Evolutionary conservation across 192 early-diverging fungal genomes (phyloP), one percentile per base, ranked within the genome.

Genomic region (Gonapodya prolifera): DNA sequence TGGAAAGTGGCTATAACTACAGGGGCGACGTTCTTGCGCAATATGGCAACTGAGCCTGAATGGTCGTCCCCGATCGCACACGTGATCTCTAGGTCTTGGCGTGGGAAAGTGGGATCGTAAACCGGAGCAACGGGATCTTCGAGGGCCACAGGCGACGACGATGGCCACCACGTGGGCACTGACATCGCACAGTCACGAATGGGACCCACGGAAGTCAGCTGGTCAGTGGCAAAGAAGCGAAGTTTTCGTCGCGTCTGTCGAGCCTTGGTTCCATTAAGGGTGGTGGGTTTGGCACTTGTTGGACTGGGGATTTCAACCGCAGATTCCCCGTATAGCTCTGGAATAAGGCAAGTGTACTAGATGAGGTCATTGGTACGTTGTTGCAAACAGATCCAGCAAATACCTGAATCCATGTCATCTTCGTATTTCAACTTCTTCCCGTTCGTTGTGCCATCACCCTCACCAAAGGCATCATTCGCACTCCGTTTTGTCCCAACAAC

Each of bases 181-280:
- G 94, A 94, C 32, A 94, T 83, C 2, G 88, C 90, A 82, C 93
- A 87, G 77, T 88, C 91, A 0, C 87, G 82, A 61, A 96, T 89
- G 1, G 95, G 90, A 1, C 95, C 95, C 0, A 90, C 91, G 77
- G 91, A 91, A 18, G 91, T 77, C 0, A 98, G 80, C 8, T 88
- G 87, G 81, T 97, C 95, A 75, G 88, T 89, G 0, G 96, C 87
- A n/a, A 84, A 83, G n/a, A 77, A 77, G n/a, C 61, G 71, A 2
- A 77, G 36, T 33, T 76, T 76, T 0, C 35, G 69, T 2, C 75
- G 34, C 30, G 33, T 34, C 2, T 29, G 30, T 76, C 31, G 34
- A 76, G 31, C 30, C 29, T 13, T 30, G 1, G 1, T 23, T 23
- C 23, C 45, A 8, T 8, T 61, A 16, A 16, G 8, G 8, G 45